phyloP scores from a whole-genome alignment of 768 basidiomycete species.

The Gymnopilus junonius region DNA sequence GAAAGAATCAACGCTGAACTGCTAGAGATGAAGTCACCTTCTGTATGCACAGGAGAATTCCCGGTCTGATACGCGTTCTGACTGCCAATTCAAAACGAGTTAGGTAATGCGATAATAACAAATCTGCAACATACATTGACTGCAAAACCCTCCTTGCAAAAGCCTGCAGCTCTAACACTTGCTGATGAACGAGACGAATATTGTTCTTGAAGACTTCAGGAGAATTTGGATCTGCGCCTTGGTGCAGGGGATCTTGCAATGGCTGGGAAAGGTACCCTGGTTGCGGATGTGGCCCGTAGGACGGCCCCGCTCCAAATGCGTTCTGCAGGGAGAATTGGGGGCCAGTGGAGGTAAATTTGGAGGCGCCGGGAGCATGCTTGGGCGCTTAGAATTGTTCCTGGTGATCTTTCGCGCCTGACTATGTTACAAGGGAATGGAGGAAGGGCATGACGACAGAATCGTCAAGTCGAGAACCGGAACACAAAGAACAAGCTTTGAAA shows the following conservation, averaged over 20 bases:
- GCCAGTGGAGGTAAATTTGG: constrained; percentile 44
- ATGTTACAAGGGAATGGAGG: too few species aligned
- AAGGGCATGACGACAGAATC: too few species aligned
- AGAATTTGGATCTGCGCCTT: constrained; percentile 57
- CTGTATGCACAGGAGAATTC: constrained; percentile 55
- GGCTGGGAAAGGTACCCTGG: neutral
- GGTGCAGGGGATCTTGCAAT: constrained; percentile 29
- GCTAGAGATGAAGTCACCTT: constrained; percentile 41
- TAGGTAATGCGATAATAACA: neutral
- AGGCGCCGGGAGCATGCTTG: constrained; percentile 13
- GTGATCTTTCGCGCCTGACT: too few species aligned
- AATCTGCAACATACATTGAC: constrained; percentile 51
- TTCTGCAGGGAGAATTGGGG: constrained; percentile 36
- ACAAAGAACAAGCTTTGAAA: too few species aligned
- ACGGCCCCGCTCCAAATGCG: constrained; percentile 12
- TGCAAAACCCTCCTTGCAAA: constrained; percentile 51
- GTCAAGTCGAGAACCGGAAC: too few species aligned
- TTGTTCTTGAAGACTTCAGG: constrained; percentile 67
- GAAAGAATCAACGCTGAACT: neutral
- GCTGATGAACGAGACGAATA: constrained; percentile 49
- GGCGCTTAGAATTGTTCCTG: too few species aligned
- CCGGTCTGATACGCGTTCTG: constrained; percentile 65
- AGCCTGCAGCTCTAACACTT: constrained; percentile 50
- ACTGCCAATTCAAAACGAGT: neutral
- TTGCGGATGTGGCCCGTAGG: constrained; percentile 2